Percentiles rank a stretch among this genome's conserved stretches.
These are phyloP conservation scores for Fusarium sp. DNA, from an alignment of 2,329 filamentous ascomycete species.

Conservation along the genomic window DNA sequence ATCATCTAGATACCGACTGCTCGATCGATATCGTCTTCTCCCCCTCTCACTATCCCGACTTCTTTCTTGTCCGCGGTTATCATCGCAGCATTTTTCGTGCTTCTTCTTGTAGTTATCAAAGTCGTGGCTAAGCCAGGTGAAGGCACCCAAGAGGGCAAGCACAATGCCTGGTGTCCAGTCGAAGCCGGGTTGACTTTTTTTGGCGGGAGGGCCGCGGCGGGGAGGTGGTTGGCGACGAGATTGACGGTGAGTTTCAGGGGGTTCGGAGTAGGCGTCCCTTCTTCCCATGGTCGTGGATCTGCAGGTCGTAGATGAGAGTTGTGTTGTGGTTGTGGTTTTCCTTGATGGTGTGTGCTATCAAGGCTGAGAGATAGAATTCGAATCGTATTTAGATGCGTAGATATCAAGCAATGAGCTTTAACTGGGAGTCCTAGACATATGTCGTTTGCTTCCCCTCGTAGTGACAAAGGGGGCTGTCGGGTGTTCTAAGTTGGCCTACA, in stretches of 20 bases:
- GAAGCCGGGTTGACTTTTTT: constrained; percentile 55
- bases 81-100: constrained; percentile 14
- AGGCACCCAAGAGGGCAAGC: constrained; percentile 55
- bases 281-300: constrained; percentile 30
- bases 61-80: background rate
- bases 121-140: constrained; percentile 57
- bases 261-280: constrained; percentile 33
- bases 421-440: background rate
- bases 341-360: background rate
- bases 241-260: constrained; percentile 26
- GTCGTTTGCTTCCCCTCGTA: constrained; percentile 5
- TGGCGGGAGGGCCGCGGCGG: constrained; percentile 46
- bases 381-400: background rate
- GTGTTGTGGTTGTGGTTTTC: background rate
- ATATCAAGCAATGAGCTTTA: background rate
- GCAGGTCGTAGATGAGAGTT: no score
- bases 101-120: constrained; percentile 41
- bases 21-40: constrained; percentile 26
- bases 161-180: constrained; percentile 57
- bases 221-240: constrained; percentile 17
- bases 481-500: background rate
- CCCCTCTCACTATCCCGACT: constrained; percentile 34
- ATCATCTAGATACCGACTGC: constrained; percentile 14
- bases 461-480: background rate
- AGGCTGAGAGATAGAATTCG: background rate